Percentiles rank a stretch among this genome's conserved stretches.
Conservation (phyloP, 2,329 filamentous ascomycete genomes). For the Alternaria metachromatica region DNA sequence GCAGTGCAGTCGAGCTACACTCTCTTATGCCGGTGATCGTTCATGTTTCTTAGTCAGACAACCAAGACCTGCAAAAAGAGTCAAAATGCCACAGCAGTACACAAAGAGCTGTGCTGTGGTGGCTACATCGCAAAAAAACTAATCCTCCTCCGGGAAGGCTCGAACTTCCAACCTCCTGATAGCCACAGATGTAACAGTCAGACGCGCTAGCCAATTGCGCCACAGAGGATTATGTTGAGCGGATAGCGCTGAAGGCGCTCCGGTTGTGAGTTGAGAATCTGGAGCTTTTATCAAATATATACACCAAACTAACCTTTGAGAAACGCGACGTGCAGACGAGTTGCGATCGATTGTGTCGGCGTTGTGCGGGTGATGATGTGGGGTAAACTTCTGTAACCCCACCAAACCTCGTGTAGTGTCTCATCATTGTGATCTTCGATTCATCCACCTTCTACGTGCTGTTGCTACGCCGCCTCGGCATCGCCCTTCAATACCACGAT, state of each 20-base stretch:
- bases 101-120: background rate
- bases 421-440: background rate
- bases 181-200: constrained; percentile 58
- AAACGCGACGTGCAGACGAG: background rate
- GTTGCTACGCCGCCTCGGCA: constrained; percentile 1
- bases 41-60: background rate
- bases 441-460: background rate
- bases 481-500: constrained; percentile 57
- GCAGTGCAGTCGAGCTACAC: background rate
- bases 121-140: constrained; percentile 27
- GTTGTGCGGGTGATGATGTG: background rate
- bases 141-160: constrained; percentile 36
- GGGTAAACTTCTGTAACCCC: background rate
- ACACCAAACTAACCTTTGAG: rapidly evolving
- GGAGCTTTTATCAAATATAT: background rate
- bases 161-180: constrained; percentile 36
- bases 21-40: background rate
- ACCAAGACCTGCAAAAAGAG: background rate
- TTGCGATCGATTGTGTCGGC: background rate
- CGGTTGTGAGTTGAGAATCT: constrained; percentile 11
- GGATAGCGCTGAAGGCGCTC: constrained; percentile 10
- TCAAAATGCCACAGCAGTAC: background rate
- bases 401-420: background rate
- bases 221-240: constrained; percentile 40
- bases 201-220: constrained; percentile 64